Evolutionary conservation across 2,329 filamentous ascomycete genomes (phyloP), one percentile per base, ranked within the genome.

Genomic region (Aureobasidium sp.): DNA sequence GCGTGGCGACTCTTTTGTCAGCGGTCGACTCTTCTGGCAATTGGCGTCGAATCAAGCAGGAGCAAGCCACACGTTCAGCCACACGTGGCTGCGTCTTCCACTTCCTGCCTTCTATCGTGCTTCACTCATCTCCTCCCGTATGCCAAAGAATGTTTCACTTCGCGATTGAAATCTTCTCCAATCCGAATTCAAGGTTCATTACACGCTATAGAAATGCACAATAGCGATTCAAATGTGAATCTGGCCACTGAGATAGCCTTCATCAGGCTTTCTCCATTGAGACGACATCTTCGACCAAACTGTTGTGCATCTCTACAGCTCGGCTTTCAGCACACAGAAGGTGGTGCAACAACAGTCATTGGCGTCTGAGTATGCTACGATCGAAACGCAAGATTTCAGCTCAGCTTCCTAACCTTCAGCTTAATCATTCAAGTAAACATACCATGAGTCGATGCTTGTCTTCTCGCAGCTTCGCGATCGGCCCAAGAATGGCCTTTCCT

Each of bases 1-100:
- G 56, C 46, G 56, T 59, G 56, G 44, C 56, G 56, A 50, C 34
- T 41, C 56, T 59, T 59, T 59, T 59, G 56, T 59, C 56, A 59
- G 56, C 56, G n/a, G 44, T 46, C 56, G 56, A 59, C 44, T n/a
- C 44, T 59, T 59, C 56, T 59, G 56, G 56, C 56, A 59, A 48
- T n/a, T 5, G 20, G 20, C 20, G 20, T 20, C 20, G 20, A 20
- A 41, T 7, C 39, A 41, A 2, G 39, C 1, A 6, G 20, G 20
- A 20, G 20, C 20, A 26, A 32, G 27, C 24, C 46, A 29, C 27
- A 10, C 32, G 9, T 36, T 12, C 32, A 27, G 51, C 50, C 32
- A 53, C 20, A 26, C 37, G 34, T 53, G 50, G 50, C 50, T 37
- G 50, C 6, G 17, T 34, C 20, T 39, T 29, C 29, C n/a, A 27